Percentiles rank a stretch among this genome's conserved stretches.
phyloP scores from a whole-genome alignment of 805 yeast species.

The Metschnikowia reukaufii region DNA sequence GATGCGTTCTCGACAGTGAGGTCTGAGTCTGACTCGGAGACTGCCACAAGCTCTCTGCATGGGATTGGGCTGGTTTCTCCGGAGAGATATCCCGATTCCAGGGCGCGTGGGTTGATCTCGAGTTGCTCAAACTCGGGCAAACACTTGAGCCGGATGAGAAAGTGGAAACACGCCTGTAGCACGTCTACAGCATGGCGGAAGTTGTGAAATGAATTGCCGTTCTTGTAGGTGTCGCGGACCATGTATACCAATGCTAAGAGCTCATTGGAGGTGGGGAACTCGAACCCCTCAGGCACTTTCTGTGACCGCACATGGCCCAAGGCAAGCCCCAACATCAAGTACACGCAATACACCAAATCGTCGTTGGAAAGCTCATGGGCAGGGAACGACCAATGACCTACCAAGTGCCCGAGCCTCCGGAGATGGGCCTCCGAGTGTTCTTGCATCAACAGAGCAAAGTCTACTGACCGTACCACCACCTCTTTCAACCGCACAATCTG shows the following conservation, averaged over 20 bases:
- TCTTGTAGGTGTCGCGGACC: constrained; percentile 75
- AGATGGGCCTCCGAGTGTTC: constrained; percentile 26
- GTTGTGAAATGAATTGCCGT: constrained; percentile 90
- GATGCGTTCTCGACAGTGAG: background rate
- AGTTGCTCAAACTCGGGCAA: constrained; percentile 40
- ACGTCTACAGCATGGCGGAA: constrained; percentile 96
- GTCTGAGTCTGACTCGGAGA: background rate
- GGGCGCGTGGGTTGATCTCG: constrained; percentile 30
- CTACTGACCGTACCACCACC: constrained; percentile 29
- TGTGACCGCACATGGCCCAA: constrained; percentile 26
- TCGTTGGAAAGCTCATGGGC: constrained; percentile 65
- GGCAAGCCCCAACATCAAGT: constrained; percentile 50
- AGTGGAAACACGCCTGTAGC: constrained; percentile 80
- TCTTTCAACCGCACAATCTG: constrained; percentile 26
- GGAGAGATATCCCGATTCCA: constrained; percentile 24
- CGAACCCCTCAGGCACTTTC: constrained; percentile 11
- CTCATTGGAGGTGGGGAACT: constrained; percentile 35
- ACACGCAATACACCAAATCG: constrained; percentile 64
- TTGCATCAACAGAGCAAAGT: constrained; percentile 30
- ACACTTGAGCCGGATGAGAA: constrained; percentile 46
- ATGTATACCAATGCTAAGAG: constrained; percentile 61
- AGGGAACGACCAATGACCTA: constrained; percentile 67
- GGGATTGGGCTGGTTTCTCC: constrained; percentile 5
- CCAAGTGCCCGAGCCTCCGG: constrained; percentile 36
- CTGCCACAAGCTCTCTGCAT: constrained; percentile 11